Conservation (phyloP, 345 rosid species). For the Aegle marmelos region DNA sequence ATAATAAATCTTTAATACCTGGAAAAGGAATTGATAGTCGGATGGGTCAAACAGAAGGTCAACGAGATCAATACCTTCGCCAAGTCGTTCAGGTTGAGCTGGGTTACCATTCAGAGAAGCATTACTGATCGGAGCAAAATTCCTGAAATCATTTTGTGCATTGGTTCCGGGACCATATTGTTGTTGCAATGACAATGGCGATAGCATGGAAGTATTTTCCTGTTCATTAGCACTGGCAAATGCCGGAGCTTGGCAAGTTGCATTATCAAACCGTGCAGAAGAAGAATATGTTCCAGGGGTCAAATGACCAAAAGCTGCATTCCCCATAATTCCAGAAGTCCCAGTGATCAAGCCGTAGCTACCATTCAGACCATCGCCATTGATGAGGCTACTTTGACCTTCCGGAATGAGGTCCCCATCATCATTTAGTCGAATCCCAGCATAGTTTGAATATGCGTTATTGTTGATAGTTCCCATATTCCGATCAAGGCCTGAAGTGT, state of each 20-base stretch:
- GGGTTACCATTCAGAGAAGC: not conserved
- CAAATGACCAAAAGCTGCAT: not conserved
- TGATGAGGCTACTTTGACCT: not conserved
- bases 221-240: not conserved
- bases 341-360: slow-evolving; percentile 6
- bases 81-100: not conserved
- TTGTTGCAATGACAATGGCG: not conserved
- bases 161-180: slow-evolving; percentile 4
- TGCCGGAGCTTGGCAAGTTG: not conserved
- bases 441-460: not conserved
- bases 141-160: not conserved
- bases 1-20: slow-evolving; percentile 5
- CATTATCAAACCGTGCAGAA: not conserved
- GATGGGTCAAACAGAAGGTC: not conserved
- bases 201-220: not conserved
- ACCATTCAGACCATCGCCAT: no score
- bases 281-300: slow-evolving; percentile 6
- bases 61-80: not conserved
- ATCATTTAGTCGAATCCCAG: slow-evolving; percentile 14
- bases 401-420: slow-evolving; percentile 8
- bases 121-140: not conserved
- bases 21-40: not conserved
- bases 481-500: not conserved
- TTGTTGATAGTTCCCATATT: slow-evolving; percentile 1
- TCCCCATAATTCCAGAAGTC: not conserved